A percentile compares a stretch with the other conserved stretches of the same genome.
These are phyloP conservation scores for Sarocladiaceae sp. DNA, from an alignment of 2,329 filamentous ascomycete genomes.

Conservation along the genomic window DNA sequence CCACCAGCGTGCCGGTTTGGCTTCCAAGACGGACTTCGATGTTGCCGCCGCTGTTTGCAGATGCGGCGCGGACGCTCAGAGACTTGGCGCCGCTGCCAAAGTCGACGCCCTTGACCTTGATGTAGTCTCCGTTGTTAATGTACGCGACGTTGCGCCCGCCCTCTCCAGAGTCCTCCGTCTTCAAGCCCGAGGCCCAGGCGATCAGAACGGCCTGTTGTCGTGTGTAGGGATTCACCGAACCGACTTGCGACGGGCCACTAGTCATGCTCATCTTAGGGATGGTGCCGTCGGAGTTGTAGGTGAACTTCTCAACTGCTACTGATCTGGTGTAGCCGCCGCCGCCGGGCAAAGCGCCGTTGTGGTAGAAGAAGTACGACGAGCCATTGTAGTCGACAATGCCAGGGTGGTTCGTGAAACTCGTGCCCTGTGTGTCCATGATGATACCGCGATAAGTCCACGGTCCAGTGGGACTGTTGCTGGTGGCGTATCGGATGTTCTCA, in stretches of 20 bases:
- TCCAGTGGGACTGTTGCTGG: slow-evolving; percentile 18
- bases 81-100: slow-evolving; percentile 21
- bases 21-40: slow-evolving; percentile 23
- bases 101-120: slow-evolving; percentile 25
- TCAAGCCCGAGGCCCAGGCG: slow-evolving; percentile 20
- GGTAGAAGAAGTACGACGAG: slow-evolving; percentile 25
- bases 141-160: slow-evolving; percentile 19
- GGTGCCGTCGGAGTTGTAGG: slow-evolving; percentile 20
- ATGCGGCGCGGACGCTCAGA: slow-evolving; percentile 20
- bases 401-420: slow-evolving; percentile 24
- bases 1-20: slow-evolving; percentile 18
- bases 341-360: slow-evolving; percentile 23
- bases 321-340: slow-evolving; percentile 22
- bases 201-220: slow-evolving; percentile 23
- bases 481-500: slow-evolving; percentile 25
- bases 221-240: slow-evolving; percentile 20
- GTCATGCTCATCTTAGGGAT: slow-evolving; percentile 23
- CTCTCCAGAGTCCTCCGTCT: slow-evolving; percentile 18
- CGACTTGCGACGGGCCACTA: slow-evolving; percentile 20
- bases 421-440: slow-evolving; percentile 22
- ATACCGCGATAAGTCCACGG: slow-evolving; percentile 25
- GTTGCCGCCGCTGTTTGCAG: slow-evolving; percentile 17
- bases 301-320: slow-evolving; percentile 21
- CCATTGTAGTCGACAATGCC: slow-evolving; percentile 23
- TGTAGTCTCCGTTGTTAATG: slow-evolving; percentile 24